Conservation (phyloP, 2,329 filamentous ascomycete species). For the Colletotrichum lini region DNA sequence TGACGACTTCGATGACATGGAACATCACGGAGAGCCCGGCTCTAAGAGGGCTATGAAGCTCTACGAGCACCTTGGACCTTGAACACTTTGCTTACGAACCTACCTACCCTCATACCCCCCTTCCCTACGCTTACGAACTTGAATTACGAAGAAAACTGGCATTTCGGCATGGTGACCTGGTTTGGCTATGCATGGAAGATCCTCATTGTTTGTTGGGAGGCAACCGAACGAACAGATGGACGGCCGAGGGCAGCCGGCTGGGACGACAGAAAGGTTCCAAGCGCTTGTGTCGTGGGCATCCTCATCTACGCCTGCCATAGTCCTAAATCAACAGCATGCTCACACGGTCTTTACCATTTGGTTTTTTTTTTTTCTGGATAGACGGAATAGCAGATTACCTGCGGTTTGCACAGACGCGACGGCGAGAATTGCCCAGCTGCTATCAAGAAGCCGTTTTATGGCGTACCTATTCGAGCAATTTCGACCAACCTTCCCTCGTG, state of each 20-base stretch:
- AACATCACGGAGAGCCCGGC: slow-evolving; percentile 32
- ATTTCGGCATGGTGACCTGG: slow-evolving; percentile 38
- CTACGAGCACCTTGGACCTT: slow-evolving; percentile 26
- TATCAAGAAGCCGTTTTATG: neutral
- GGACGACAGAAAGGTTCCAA: slow-evolving; percentile 22
- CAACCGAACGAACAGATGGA: slow-evolving; percentile 20
- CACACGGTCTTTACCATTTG: slow-evolving; percentile 32
- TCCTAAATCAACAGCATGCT: slow-evolving; percentile 38
- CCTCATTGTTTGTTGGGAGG: neutral
- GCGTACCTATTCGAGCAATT: neutral
- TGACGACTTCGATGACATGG: slow-evolving; percentile 44
- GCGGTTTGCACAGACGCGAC: slow-evolving; percentile 7
- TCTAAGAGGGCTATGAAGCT: slow-evolving; percentile 10
- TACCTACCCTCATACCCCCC: slow-evolving; percentile 39
- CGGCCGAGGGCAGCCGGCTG: slow-evolving; percentile 19
- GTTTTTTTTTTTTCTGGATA: slow-evolving; percentile 18
- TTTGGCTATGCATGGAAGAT: slow-evolving; percentile 32
- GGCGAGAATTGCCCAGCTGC: neutral
- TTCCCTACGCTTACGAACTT: slow-evolving; percentile 36
- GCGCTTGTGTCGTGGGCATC: slow-evolving; percentile 22
- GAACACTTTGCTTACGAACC: slow-evolving; percentile 36
- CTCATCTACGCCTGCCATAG: slow-evolving; percentile 35
- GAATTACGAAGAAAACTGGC: slow-evolving; percentile 33
- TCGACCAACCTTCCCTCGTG: slow-evolving; percentile 2
- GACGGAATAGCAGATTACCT: slow-evolving; percentile 29